These are phyloP conservation scores for Heliocybe sulcata DNA, from an alignment of 1,284 basidiomycete species.

Conservation along the genomic window DNA sequence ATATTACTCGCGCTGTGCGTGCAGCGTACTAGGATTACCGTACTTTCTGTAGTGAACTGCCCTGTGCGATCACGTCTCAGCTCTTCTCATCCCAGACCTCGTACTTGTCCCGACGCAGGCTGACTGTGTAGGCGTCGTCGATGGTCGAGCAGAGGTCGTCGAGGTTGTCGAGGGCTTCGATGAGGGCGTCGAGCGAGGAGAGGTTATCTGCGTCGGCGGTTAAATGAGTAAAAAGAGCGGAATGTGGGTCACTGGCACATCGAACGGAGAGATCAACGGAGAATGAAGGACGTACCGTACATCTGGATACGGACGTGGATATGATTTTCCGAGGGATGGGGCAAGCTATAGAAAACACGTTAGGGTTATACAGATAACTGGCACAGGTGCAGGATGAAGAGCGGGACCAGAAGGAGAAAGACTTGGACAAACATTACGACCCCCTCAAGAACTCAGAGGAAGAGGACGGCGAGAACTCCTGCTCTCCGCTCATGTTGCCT, in stretches of 20 bases:
- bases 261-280: too few relatives aligned
- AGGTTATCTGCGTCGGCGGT: slow-evolving; percentile 48
- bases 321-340: slow-evolving; percentile 94
- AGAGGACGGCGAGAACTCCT: too few relatives aligned
- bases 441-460: too few relatives aligned
- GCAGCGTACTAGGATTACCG: too few relatives aligned
- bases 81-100: slow-evolving; percentile 66
- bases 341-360: too few relatives aligned
- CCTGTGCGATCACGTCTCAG: slow-evolving; percentile 20
- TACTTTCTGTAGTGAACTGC: neutral
- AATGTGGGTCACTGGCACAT: too few relatives aligned
- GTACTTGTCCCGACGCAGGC: slow-evolving; percentile 44
- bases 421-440: too few relatives aligned
- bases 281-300: slow-evolving; percentile 89
- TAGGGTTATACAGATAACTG: too few relatives aligned
- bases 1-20: too few relatives aligned
- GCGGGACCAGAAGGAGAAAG: too few relatives aligned
- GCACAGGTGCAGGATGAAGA: too few relatives aligned
- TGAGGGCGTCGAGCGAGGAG: slow-evolving; percentile 74
- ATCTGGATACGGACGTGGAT: slow-evolving; percentile 97
- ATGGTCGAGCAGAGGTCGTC: slow-evolving; percentile 68
- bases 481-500: too few relatives aligned
- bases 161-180: slow-evolving; percentile 68
- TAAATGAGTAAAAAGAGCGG: neutral
- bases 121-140: slow-evolving; percentile 55